These are phyloP conservation scores for Taiozyma onychis DNA, from an alignment of 1,139 yeast genomes.

Conservation along the genomic window DNA sequence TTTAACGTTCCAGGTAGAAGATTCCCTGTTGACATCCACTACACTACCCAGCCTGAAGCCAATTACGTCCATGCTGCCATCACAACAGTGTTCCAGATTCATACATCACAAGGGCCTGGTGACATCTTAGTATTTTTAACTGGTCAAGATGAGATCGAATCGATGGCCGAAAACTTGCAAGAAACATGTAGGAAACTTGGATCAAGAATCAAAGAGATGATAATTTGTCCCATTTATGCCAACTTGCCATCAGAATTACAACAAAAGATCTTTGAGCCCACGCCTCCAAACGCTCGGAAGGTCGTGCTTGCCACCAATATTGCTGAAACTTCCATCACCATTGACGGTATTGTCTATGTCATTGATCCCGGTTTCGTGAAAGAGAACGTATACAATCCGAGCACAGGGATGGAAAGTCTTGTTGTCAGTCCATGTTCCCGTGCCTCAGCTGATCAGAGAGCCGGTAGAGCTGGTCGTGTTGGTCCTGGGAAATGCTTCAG, in stretches of 20 bases:
- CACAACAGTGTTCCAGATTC: constrained; percentile 76
- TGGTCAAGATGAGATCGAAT: constrained; percentile 93
- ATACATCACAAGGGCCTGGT: constrained; percentile 67
- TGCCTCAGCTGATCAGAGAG: constrained; percentile 94
- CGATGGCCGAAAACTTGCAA: constrained; percentile 62
- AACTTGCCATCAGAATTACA: constrained; percentile 84
- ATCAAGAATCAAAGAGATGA: constrained; percentile 51
- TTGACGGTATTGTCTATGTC: constrained; percentile 85
- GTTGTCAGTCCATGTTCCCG: constrained; percentile 83
- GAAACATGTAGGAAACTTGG: constrained; percentile 68
- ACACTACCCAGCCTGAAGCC: constrained; percentile 84
- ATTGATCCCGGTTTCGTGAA: constrained; percentile 93
- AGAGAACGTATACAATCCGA: constrained; percentile 75
- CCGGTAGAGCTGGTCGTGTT: constrained; percentile 96
- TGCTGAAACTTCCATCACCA: constrained; percentile 95
- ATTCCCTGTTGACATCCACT: constrained; percentile 82
- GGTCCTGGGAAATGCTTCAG: constrained; percentile 96
- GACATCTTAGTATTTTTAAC: constrained; percentile 89
- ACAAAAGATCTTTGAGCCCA: constrained; percentile 76
- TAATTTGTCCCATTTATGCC: constrained; percentile 88
- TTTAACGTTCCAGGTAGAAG: constrained; percentile 86
- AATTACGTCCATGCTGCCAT: constrained; percentile 86
- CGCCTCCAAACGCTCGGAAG: constrained; percentile 73
- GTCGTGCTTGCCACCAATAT: constrained; percentile 93
- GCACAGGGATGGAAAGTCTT: constrained; percentile 86